Base-by-base conservation (phyloP, 106 monocot genomes). In the Apostasia ramifera region DNA sequence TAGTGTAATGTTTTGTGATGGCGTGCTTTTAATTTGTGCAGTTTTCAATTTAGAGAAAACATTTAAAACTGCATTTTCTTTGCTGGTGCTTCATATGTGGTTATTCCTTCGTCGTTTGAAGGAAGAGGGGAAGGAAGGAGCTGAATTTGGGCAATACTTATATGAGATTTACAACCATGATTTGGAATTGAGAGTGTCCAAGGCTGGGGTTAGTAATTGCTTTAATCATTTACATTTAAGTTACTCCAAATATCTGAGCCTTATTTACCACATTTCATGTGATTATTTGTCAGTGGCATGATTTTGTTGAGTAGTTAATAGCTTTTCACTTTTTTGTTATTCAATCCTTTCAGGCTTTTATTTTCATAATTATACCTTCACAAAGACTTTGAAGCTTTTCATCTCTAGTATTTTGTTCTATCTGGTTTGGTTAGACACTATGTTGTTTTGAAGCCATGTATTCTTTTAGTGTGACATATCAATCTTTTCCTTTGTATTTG, bases 131-230 rank as follows among this genome's bases (percentile, higher is more conserved):
- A 95, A 89, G 70, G 95, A 95, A 82, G 95, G 95, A 40, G 70
- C 69, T 70, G 82, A 95, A 51, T 86, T 95, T 67, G 91, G 91
- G 4, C 95, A 95, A 66, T 92, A 95, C 69, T 66, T 95, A 39
- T 95, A 95, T 82, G 95, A 92, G 73, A 89, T 95, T 53, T 95
- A 89, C 77, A 95, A 92, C 79, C 91, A 95, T 76, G 91, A 95
- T 77, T 67, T 91, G 43, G 95, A 92, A 76, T 70, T 95, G 42
- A 86, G 95, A 73, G 91, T 91, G 6, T 88, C 91, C 14, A 95
- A 92, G 73, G 91, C 91, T 68, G 91, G 95, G 79, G 95, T 95
- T 68, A 80, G 88, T 80, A 14, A 61, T 73, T 52, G 48, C 5
- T 56, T 77, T 46, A 10, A 51, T 53, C 2, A 5, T 60, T 44